phyloP scores from a whole-genome alignment of 805 yeast species.

The Maudiozyma turicensis region DNA sequence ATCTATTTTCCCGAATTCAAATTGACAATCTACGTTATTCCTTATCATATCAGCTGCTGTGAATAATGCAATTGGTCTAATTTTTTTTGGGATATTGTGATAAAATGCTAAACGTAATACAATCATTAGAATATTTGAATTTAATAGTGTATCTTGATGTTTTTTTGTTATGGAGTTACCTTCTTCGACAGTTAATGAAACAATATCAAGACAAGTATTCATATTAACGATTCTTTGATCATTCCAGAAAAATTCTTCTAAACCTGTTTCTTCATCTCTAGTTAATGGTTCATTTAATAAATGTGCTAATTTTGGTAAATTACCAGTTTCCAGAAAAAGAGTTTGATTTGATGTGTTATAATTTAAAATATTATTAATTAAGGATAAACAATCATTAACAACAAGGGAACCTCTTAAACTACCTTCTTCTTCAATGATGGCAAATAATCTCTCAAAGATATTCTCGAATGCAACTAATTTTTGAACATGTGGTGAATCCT shows the following conservation, averaged over 20 bases:
- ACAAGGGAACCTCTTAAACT: conserved; percentile 80
- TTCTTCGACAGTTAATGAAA: conserved; percentile 60
- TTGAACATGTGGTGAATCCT: conserved; percentile 77
- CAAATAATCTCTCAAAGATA: conserved; percentile 72
- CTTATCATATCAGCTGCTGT: conserved; percentile 72
- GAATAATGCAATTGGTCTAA: conserved; percentile 59
- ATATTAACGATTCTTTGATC: conserved; percentile 65
- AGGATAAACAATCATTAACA: conserved; percentile 81
- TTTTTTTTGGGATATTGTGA: conserved; percentile 48
- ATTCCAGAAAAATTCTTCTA: conserved; percentile 52
- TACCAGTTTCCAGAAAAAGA: conserved; percentile 75
- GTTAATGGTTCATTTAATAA: conserved; percentile 52
- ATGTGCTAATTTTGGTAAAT: conserved; percentile 53
- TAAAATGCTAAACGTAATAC: conserved; percentile 66
- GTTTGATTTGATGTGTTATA: conserved; percentile 88
- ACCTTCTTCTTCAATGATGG: conserved; percentile 78
- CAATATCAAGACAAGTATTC: conserved; percentile 57
- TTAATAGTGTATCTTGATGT: conserved; percentile 53
- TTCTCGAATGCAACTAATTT: conserved; percentile 91
- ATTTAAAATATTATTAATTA: conserved; percentile 61
- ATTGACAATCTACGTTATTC: conserved; percentile 58
- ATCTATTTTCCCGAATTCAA: conserved; percentile 67
- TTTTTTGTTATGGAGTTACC: conserved; percentile 54
- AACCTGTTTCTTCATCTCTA: conserved; percentile 25
- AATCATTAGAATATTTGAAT: conserved; percentile 53